Base-by-base conservation (phyloP, 2,329 filamentous ascomycete species). In the Cyphellophora europaea region DNA sequence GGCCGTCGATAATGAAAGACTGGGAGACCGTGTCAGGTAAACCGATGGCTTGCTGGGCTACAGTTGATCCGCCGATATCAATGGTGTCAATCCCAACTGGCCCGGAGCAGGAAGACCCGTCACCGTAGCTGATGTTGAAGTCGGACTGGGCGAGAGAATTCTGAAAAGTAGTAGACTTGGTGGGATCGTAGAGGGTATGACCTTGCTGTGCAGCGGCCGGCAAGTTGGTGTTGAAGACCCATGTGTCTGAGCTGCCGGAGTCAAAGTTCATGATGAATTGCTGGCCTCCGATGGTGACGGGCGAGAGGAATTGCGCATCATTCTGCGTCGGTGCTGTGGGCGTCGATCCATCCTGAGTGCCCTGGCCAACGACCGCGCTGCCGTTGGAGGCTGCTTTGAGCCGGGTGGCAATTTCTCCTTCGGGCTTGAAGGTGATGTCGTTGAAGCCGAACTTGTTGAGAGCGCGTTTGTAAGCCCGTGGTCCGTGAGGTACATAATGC, bases 201-300 rank as follows among this genome's bases (percentile, higher is more conserved):
- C 67, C 66, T 17, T 53, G 50, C 23, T 64, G 65, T 30, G 62
- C 44, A 4, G 52, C 38, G 1, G 59, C 35, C 2, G 68, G 52
- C 23, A 84, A 68, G 36, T 67, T 53, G 11, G 72, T 75, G 60
- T 72, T 81, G 62, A 85, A 81, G 14, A 81, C 72, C 80, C 79
- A 86, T 35, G 72, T 67, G 56, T 85, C 81, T 10, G 80, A 72
- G 2, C 79, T 84, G 37, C 81, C 81, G n/a, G 78, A 80, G 57
- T 86, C 81, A 52, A 86, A 82, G 54, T 83, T 74, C 53, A 86
- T 60, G 50, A 77, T 74, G 38, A 86, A 50, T 4, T 66, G 70
- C 58, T 85, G 80, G 4, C 76, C 77, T 40, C 81, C 81, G 43
- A 86, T 71, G n/a, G 54, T 69, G 34, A 85, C 75, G 0, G 78